Evolutionary conservation across 768 basidiomycete species (phyloP).

Genomic region (Lactarius indigo): DNA sequence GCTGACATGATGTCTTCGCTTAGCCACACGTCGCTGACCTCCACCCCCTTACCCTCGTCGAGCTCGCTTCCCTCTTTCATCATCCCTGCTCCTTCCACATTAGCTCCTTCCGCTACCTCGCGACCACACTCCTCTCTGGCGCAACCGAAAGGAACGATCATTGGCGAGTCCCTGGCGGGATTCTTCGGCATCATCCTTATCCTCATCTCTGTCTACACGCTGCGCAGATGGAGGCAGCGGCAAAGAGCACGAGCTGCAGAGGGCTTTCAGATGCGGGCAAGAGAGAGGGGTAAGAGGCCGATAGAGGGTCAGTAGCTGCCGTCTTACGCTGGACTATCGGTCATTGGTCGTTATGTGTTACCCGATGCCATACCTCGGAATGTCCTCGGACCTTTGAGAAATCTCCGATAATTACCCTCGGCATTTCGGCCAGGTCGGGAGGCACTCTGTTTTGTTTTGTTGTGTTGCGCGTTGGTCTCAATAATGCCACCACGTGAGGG

Average conservation of each 20-base stretch:
- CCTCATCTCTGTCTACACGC: conserved; percentile 3
- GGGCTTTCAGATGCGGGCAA: conserved; percentile 14
- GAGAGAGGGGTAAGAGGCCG: neutral
- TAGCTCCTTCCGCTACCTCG: conserved; percentile 5
- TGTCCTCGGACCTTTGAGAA: too few relatives aligned
- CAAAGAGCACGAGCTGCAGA: neutral
- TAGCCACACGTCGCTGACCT: conserved; percentile 18
- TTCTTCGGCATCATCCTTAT: conserved; percentile 27
- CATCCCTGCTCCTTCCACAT: conserved; percentile 16
- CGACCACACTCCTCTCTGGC: conserved; percentile 15
- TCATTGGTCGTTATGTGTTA: neutral
- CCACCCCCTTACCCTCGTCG: conserved; percentile 18
- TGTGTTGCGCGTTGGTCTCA: neutral
- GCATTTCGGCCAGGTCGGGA: neutral
- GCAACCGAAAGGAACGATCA: conserved; percentile 26
- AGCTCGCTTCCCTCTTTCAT: conserved; percentile 26
- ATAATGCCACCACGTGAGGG: conserved; percentile 15
- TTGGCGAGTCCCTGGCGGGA: conserved; percentile 26
- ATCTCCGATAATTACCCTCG: neutral
- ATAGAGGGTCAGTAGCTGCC: neutral
- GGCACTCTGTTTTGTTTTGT: neutral
- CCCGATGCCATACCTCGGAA: neutral
- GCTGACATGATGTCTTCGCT: neutral
- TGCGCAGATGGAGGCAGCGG: conserved; percentile 13
- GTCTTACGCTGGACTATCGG: neutral